Evolutionary conservation across 2,329 filamentous ascomycete species (phyloP).

Genomic region (Neonectria coccinea): DNA sequence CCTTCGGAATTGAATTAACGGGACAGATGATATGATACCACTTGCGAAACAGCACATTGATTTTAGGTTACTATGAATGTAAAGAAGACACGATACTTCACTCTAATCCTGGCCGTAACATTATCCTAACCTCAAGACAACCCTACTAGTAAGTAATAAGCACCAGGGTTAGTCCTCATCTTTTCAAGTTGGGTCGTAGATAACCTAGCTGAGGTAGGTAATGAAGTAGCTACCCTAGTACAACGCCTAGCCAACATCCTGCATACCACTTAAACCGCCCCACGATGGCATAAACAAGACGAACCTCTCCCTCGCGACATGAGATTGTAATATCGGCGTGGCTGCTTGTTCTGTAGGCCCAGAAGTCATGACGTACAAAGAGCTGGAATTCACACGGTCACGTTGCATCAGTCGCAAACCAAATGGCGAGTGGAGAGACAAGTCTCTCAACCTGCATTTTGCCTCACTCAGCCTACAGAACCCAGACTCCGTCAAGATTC

Average conservation of each 20-base stretch:
- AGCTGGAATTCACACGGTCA: background rate
- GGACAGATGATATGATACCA: slow-evolving; percentile 17
- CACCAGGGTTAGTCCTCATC: too few relatives aligned
- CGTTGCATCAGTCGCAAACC: background rate
- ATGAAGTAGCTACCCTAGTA: too few relatives aligned
- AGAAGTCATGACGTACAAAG: background rate
- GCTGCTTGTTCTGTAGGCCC: background rate
- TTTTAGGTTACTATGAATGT: background rate
- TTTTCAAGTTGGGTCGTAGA: too few relatives aligned
- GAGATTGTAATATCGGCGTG: background rate
- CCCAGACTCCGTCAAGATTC: slow-evolving; percentile 10
- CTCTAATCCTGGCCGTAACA: too few relatives aligned
- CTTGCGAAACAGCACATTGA: background rate
- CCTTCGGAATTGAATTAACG: slow-evolving; percentile 18
- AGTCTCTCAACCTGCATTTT: slow-evolving; percentile 12
- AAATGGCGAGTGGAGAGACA: slow-evolving; percentile 4
- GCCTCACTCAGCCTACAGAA: slow-evolving; percentile 16
- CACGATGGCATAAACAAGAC: background rate
- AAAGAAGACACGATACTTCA: background rate
- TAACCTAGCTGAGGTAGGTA: too few relatives aligned
- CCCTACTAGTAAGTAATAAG: too few relatives aligned
- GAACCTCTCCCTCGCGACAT: background rate
- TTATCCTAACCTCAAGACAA: too few relatives aligned
- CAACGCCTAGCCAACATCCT: too few relatives aligned
- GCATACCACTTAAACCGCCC: background rate